Evolutionary conservation across 1,139 yeast genomes (phyloP).

Genomic region (Candida sp.): DNA sequence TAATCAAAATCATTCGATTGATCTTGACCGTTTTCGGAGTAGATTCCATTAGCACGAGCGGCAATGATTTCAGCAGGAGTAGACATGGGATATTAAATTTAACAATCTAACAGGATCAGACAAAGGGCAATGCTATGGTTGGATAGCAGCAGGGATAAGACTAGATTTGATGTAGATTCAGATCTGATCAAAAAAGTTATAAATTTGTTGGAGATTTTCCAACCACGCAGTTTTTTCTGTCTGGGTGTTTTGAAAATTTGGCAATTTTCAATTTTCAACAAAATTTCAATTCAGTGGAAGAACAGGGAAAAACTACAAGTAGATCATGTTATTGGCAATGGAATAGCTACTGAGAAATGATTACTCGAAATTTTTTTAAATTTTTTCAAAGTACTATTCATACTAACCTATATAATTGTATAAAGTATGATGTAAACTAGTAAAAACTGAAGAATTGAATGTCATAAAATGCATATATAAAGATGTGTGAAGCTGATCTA

Average conservation of each 20-base stretch:
- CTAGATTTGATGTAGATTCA: background rate
- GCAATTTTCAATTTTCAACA: background rate
- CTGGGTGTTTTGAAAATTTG: background rate
- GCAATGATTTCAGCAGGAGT: slow-evolving; percentile 63
- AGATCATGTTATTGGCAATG: no score
- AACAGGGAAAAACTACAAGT: no score
- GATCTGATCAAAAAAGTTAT: background rate
- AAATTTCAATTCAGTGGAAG: no score
- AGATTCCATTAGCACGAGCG: slow-evolving; percentile 38
- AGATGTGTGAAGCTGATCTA: no score
- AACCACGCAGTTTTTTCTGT: background rate
- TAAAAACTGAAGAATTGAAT: no score
- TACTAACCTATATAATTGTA: no score
- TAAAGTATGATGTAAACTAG: no score
- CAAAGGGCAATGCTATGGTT: slow-evolving; percentile 2
- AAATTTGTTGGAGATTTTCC: background rate
- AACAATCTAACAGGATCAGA: slow-evolving; percentile 2
- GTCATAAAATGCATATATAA: no score
- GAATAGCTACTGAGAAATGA: no score
- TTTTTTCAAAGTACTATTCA: no score
- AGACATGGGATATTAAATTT: slow-evolving; percentile 31
- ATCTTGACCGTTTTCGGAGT: slow-evolving; percentile 1
- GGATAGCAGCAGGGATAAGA: slow-evolving; percentile 2
- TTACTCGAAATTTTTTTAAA: no score
- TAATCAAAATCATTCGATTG: slow-evolving; percentile 4